A percentile compares a stretch with the other conserved stretches of the same genome.
These are phyloP conservation scores for Metschnikowia picachoensis DNA, from an alignment of 805 yeast genomes.

Conservation along the genomic window DNA sequence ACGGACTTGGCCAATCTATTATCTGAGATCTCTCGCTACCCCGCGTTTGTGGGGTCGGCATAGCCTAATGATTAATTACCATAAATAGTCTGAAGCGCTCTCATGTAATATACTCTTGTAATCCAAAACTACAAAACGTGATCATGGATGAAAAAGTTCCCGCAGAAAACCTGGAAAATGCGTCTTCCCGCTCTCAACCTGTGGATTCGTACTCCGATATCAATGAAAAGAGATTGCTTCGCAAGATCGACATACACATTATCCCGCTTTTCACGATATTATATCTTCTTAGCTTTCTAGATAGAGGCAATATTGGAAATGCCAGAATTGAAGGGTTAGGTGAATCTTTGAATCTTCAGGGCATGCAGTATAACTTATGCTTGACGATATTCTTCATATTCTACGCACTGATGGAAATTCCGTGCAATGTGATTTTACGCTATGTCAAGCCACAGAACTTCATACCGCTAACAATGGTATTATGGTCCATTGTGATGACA, in stretches of 20 bases:
- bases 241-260: constrained; percentile 64
- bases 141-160: constrained; percentile 2
- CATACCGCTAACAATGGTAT: constrained; percentile 54
- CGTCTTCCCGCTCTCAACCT: background rate
- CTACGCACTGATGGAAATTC: constrained; percentile 58
- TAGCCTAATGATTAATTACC: too few relatives aligned
- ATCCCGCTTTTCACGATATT: constrained; percentile 72
- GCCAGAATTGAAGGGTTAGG: constrained; percentile 72
- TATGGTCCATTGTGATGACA: constrained; percentile 60
- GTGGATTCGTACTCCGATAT: constrained; percentile 22
- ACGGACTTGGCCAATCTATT: too few relatives aligned
- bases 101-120: too few relatives aligned
- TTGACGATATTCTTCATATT: constrained; percentile 72
- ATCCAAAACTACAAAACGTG: background rate
- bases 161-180: background rate
- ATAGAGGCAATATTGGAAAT: constrained; percentile 78
- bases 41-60: too few relatives aligned
- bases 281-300: constrained; percentile 73
- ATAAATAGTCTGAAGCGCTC: too few relatives aligned
- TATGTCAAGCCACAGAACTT: constrained; percentile 60
- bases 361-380: constrained; percentile 60
- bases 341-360: constrained; percentile 48
- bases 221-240: constrained; percentile 52
- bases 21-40: too few relatives aligned
- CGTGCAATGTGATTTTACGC: constrained; percentile 60